Evolutionary conservation across 2,329 filamentous ascomycete species (phyloP).

Genomic region (Alternaria conjuncta): DNA sequence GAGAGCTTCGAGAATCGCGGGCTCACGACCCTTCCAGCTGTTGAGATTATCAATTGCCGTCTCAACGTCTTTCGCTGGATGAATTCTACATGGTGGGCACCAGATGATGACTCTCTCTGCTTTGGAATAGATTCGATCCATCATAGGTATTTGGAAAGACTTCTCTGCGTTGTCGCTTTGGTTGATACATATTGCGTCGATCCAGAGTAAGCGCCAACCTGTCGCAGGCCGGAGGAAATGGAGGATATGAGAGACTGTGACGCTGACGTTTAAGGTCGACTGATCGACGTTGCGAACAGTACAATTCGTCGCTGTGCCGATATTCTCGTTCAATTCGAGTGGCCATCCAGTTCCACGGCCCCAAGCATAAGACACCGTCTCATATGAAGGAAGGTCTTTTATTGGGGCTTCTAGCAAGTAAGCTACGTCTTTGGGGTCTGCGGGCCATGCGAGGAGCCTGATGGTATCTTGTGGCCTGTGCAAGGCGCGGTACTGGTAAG

Average conservation of each 20-base stretch:
- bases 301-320: neutral
- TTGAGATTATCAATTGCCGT: neutral
- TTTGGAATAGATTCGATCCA: neutral
- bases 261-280: neutral
- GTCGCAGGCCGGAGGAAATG: neutral
- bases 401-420: neutral
- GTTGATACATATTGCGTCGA: neutral
- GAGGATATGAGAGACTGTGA: neutral
- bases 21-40: neutral
- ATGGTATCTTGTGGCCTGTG: neutral
- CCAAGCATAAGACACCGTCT: neutral
- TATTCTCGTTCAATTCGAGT: neutral
- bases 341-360: neutral
- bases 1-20: neutral
- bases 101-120: neutral
- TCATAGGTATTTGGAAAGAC: neutral
- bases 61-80: neutral
- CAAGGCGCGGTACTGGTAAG: neutral
- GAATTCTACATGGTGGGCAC: neutral
- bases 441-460: neutral
- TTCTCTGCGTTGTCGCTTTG: neutral
- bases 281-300: neutral
- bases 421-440: neutral
- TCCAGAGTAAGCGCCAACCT: neutral
- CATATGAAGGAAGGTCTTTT: rapidly evolving